Evolutionary conservation across 1,284 basidiomycete species (phyloP), one percentile per base, ranked within the genome.

Genomic region (Rhodotorula glutinis): DNA sequence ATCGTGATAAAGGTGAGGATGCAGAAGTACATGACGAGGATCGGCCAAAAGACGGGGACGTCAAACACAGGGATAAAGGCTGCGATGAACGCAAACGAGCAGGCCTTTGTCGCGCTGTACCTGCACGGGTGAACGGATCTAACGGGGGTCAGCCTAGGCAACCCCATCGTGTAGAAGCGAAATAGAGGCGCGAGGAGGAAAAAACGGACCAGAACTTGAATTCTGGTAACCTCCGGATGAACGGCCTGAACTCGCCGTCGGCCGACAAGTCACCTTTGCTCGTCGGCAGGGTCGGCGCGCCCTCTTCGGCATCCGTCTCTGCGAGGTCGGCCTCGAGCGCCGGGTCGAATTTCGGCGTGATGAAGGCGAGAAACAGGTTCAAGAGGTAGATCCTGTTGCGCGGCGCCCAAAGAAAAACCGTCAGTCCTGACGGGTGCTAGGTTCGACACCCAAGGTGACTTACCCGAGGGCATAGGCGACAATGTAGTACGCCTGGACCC

Each of bases 1-100:
- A 80, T 78, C 40, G 79, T 80, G 66, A 81, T 77, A 53, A 78
- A 75, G 60, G 80, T 79, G 53, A 81, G 73, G 71, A 80, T 75
- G 72, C 75, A 76, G 69, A 76, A 76, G 68, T 72, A 79, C 74
- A 97, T 83, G 74, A 98, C 87, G 56, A 96, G 85, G 79, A 98
- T 96, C 17, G 93, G 93, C 92, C 95, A 98, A 81, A 96, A 98
- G 29, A 98, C 95, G 17, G 95, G 95, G 25, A 98, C 88, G 78
- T 98, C 93, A 75, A 95, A 95, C 17, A 82, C 80, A 41, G 84
- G 38, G 88, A 77, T 93, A 67, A 88, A 81, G 7, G 93, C 91
- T 78, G 88, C 88, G 61, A 88, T 79, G 55, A 96, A 78, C 8
- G 92, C 89, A 63, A 98, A 79, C 23, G 89, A 60, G 29, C 90